Evolutionary conservation across 2,329 filamentous ascomycete genomes (phyloP).

Genomic region (Fusarium guadeloupense): DNA sequence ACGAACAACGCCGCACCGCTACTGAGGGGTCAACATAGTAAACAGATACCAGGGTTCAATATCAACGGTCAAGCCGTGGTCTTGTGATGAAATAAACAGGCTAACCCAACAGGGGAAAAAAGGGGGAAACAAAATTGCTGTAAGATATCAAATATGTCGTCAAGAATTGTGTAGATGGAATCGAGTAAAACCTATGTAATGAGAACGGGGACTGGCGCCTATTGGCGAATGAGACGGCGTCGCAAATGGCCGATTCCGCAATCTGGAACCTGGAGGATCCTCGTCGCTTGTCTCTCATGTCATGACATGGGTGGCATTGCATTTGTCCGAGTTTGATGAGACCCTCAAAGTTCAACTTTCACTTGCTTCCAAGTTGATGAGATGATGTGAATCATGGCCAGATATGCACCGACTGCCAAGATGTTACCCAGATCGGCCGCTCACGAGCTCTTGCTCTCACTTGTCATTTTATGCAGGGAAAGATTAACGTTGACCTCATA

Average conservation of each 20-base stretch:
- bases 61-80: constrained; percentile 37
- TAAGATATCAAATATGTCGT: constrained; percentile 5
- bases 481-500: constrained; percentile 23
- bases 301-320: constrained; percentile 35
- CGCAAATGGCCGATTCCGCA: constrained; percentile 34
- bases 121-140: constrained; percentile 22
- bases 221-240: constrained; percentile 39
- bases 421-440: constrained; percentile 17
- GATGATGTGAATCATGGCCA: not conserved
- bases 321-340: not conserved
- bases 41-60: constrained; percentile 19
- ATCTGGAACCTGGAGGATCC: constrained; percentile 28
- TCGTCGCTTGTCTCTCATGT: constrained; percentile 17
- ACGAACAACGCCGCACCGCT: not conserved
- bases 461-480: constrained; percentile 22
- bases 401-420: constrained; percentile 22
- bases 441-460: constrained; percentile 13
- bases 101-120: constrained; percentile 24
- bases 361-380: not conserved
- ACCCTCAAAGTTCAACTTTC: not conserved
- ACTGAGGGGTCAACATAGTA: constrained; percentile 39
- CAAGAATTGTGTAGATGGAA: constrained; percentile 38
- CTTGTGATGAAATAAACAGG: constrained; percentile 37
- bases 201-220: constrained; percentile 36
- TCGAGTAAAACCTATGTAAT: constrained; percentile 46